Evolutionary conservation across 2,329 filamentous ascomycete species (phyloP), one percentile per base, ranked within the genome.

Genomic region (Ophiostoma triangulosporum): DNA sequence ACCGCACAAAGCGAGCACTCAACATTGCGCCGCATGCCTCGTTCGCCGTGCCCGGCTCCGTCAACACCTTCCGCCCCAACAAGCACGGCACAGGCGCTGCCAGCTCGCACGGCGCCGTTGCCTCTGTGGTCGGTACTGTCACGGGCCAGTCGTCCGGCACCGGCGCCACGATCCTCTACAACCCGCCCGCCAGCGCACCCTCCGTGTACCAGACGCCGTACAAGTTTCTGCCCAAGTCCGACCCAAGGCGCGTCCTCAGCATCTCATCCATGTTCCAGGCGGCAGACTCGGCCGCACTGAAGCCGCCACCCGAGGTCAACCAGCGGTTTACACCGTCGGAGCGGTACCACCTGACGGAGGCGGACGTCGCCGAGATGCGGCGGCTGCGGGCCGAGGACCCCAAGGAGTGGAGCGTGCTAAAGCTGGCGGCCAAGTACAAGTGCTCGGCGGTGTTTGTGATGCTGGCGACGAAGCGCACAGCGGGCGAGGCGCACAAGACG

Each of bases 151-250:
- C n/a, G 7, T n/a, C 22, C 14, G 69, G 20, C 17, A 45, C 40
- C 59, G 62, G 67, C 59, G 64, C 71, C 60, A 66, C 68, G 55
- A 70, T 74, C 61, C 66, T 74, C 60, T 73, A 72, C 67, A 75
- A 74, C 65, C 72, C 72, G 40, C 72, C 72, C 40, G 66, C 71
- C 31, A 68, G 71, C 45, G 68, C 67, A 32, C 65, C 71, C 12
- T 67, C 77, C n/a, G 78, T 81, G 54, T 73, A 72, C 61, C 76
- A 83, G 68, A 84, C 80, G n/a, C 80, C 80, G 54, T 75, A 81
- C 68, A 76, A 80, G 63, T 84, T 84, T 67, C 74, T 84, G 29
- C 80, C 80, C 52, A 72, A 70, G 50, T 66, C 63, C 59, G 78
- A 81, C 62, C 75, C 76, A 15, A 73, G 77, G 48, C 73, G 76